These are phyloP conservation scores for Alternaria brassicae DNA, from an alignment of 2,329 filamentous ascomycete species.

Conservation along the genomic window DNA sequence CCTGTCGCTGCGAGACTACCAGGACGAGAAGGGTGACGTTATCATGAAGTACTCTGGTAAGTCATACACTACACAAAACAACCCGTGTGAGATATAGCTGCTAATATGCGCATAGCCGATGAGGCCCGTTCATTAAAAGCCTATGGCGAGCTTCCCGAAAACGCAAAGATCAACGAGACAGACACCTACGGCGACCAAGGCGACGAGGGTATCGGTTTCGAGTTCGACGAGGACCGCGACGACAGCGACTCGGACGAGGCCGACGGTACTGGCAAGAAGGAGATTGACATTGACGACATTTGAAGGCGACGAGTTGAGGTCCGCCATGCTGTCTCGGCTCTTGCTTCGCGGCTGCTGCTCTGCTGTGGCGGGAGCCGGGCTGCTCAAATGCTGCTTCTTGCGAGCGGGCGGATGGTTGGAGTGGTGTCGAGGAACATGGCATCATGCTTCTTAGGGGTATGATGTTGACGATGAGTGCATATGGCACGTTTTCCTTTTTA, in stretches of 20 bases:
- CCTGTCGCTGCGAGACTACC: conserved; percentile 83
- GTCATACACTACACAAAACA: not conserved
- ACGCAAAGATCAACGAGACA: conserved; percentile 99
- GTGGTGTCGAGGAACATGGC: not conserved
- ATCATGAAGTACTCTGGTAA: conserved; percentile 81
- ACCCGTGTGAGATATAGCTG: conserved; percentile 71
- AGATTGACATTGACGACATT: conserved; percentile 96
- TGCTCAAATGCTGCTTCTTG: conserved; percentile 52
- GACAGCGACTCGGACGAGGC: conserved; percentile 62
- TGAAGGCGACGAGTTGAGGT: conserved; percentile 52
- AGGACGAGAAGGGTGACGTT: conserved; percentile 91
- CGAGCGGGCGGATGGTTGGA: conserved; percentile 46
- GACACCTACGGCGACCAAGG: conserved; percentile 91
- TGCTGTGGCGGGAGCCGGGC: conserved; percentile 30
- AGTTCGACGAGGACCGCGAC: conserved; percentile 91
- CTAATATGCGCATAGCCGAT: conserved; percentile 81
- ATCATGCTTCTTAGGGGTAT: not conserved
- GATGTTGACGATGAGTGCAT: not conserved
- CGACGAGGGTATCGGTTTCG: conserved; percentile 93
- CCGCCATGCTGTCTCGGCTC: conserved; percentile 49
- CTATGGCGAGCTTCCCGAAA: conserved; percentile 96
- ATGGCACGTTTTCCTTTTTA: not conserved
- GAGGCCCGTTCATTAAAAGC: conserved; percentile 95
- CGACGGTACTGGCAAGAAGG: conserved; percentile 71
- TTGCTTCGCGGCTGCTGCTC: conserved; percentile 20